Evolutionary conservation across 352 stramenopile species (phyloP).

Genomic region (Pythium volutum): DNA sequence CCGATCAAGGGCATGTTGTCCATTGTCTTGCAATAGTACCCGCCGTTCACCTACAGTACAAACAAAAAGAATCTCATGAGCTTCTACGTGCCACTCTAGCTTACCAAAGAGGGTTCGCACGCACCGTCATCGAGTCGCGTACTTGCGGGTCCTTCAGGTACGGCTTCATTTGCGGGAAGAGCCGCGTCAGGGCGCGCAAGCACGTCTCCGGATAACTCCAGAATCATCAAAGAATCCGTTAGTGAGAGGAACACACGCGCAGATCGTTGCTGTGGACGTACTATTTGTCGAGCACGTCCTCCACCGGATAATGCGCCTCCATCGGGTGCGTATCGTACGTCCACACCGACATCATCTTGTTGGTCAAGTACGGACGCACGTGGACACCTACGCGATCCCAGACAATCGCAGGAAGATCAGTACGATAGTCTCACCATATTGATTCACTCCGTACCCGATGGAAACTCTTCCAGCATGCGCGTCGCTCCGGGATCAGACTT

Average conservation of each 20-base stretch:
- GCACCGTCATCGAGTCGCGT: constrained; percentile 58
- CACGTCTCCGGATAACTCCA: constrained; percentile 71
- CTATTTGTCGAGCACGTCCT: constrained; percentile 57
- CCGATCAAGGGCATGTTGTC: constrained; percentile 77
- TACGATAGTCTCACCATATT: constrained; percentile 20
- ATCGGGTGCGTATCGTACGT: constrained; percentile 74
- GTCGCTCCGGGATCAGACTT: constrained; percentile 32
- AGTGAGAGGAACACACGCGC: neutral
- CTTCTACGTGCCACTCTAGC: neutral
- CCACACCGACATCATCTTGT: constrained; percentile 75
- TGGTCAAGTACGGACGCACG: constrained; percentile 54
- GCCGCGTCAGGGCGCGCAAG: constrained; percentile 45
- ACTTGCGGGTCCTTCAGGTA: constrained; percentile 58
- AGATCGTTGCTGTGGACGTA: constrained; percentile 24
- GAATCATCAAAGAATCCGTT: neutral
- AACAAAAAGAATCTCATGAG: neutral
- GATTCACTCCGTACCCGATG: constrained; percentile 29
- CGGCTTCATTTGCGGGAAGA: constrained; percentile 63
- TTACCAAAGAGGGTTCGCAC: neutral
- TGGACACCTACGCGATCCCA: constrained; percentile 43
- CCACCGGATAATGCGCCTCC: constrained; percentile 53
- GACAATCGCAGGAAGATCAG: neutral
- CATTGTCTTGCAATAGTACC: constrained; percentile 80
- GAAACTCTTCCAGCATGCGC: constrained; percentile 58
- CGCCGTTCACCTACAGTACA: constrained; percentile 52